A percentile compares a stretch with the other conserved stretches of the same genome.
phyloP scores from a whole-genome alignment of 768 basidiomycete genomes.

The Lanmaoa rubissima region DNA sequence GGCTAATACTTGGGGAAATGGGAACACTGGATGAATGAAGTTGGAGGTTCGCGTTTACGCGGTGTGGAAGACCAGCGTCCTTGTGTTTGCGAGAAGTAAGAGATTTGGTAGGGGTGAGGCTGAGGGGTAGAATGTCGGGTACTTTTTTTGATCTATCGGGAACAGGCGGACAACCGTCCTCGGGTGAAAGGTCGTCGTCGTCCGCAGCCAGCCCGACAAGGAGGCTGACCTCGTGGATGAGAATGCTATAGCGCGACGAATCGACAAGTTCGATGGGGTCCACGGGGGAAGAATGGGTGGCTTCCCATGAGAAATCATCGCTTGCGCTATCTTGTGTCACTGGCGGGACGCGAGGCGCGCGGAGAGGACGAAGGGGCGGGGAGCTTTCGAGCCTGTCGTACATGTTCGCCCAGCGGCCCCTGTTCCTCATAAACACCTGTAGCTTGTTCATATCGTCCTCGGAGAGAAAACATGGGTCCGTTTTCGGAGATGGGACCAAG shows the following conservation, averaged over 20 bases:
- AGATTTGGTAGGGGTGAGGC: conserved; percentile 20
- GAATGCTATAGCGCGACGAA: conserved; percentile 25
- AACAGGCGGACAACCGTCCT: background rate
- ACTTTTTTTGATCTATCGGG: background rate
- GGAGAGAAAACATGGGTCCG: conserved; percentile 1
- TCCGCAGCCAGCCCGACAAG: conserved; percentile 31
- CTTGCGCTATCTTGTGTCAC: background rate
- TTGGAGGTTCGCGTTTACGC: background rate
- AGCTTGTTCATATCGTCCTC: conserved; percentile 15
- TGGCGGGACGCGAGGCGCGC: background rate
- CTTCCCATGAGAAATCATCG: conserved; percentile 20
- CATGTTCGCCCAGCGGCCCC: conserved; percentile 7
- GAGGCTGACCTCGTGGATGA: conserved; percentile 32
- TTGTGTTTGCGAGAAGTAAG: conserved; percentile 11
- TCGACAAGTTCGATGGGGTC: conserved; percentile 7
- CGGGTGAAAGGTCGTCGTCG: conserved; percentile 6
- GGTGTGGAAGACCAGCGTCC: background rate
- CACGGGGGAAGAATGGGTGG: background rate
- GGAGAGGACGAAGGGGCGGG: conserved; percentile 1
- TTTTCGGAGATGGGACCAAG: background rate
- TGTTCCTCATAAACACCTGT: conserved; percentile 17
- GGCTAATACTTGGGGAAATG: background rate
- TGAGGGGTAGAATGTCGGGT: conserved; percentile 19
- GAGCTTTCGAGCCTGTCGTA: conserved; percentile 11
- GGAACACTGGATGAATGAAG: background rate